Percentiles rank a stretch among this genome's conserved stretches.
Evolutionary conservation across 352 stramenopile species (phyloP).

Genomic region (Plasmopara halstedii): DNA sequence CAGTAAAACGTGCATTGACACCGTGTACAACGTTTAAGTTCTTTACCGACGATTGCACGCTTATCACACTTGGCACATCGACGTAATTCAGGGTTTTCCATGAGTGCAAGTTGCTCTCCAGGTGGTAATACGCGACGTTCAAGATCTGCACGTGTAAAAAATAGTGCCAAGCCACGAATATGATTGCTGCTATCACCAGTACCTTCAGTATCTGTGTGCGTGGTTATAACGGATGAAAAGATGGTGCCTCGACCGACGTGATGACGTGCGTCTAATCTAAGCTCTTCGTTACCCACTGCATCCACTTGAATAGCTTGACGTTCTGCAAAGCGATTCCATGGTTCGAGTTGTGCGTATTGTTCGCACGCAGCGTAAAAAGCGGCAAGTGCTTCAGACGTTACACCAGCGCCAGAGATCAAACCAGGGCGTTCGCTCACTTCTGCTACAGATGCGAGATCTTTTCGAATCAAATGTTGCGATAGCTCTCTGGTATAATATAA

Average conservation of each 20-base stretch:
- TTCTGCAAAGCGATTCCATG: slow-evolving; percentile 60
- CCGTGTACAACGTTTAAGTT: slow-evolving; percentile 76
- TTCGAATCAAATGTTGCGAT: slow-evolving; percentile 71
- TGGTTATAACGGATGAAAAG: slow-evolving; percentile 70
- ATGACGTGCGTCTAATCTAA: slow-evolving; percentile 56
- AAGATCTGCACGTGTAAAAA: slow-evolving; percentile 68
- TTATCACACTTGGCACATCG: slow-evolving; percentile 75
- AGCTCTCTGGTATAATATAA: slow-evolving; percentile 38
- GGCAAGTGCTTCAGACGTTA: slow-evolving; percentile 49
- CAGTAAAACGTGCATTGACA: slow-evolving; percentile 85
- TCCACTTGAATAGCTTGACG: slow-evolving; percentile 79
- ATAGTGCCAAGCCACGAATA: slow-evolving; percentile 70
- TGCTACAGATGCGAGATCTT: slow-evolving; percentile 72
- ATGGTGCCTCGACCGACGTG: slow-evolving; percentile 46
- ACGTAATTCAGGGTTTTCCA: slow-evolving; percentile 64
- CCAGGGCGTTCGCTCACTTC: slow-evolving; percentile 70
- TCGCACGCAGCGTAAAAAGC: slow-evolving; percentile 61
- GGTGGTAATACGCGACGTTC: slow-evolving; percentile 63
- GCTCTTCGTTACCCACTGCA: slow-evolving; percentile 44
- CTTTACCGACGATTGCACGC: slow-evolving; percentile 38
- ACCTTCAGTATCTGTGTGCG: slow-evolving; percentile 23
- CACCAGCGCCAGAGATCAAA: slow-evolving; percentile 39
- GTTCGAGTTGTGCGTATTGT: slow-evolving; percentile 54
- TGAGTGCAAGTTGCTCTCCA: slow-evolving; percentile 57
- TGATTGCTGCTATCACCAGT: slow-evolving; percentile 33